Base-by-base conservation (phyloP, 1,284 basidiomycete genomes). In the Cutaneotrichosporon dermatis region DNA sequence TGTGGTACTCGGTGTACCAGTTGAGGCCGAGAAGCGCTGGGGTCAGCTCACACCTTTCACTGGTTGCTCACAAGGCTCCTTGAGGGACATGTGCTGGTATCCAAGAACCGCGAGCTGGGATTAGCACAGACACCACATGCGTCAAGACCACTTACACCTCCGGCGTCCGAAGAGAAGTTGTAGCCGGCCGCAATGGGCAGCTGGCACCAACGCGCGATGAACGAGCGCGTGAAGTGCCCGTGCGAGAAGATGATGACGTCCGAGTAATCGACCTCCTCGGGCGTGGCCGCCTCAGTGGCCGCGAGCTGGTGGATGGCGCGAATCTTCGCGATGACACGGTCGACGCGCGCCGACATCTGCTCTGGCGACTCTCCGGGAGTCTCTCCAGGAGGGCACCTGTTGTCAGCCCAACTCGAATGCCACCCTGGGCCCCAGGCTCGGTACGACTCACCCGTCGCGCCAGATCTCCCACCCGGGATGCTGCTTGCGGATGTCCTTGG, bases 401-500 rank as follows among this genome's bases (percentile, higher is more conserved):
- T 44, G 45, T 35, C 10, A 43, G 39, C 50, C 5, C 43, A 7
- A 16, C 44, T n/a, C n/a, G n/a, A n/a, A 33, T n/a, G n/a, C n/a
- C n/a, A n/a, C n/a, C n/a, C n/a, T n/a, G n/a, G n/a, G n/a, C n/a
- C n/a, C n/a, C n/a, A n/a, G n/a, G n/a, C n/a, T n/a, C n/a, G n/a
- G n/a, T n/a, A n/a, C n/a, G n/a, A 76, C 81, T 55, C 72, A 87
- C 85, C 89, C 91, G 70, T 92, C 88, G 43, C 76, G 81, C 89
- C 90, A 95, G 69, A 94, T 92, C 35, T 75, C 73, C 90, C 90
- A 95, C 36, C 75, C 80, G 0, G 88, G 83, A 60, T 85, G 83
- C 48, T 77, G 80, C 57, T 82, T 81, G 62, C 86, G 80, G 68
- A 95, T 95, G 69, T 94, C 88, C 35, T 83, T 78, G 13, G 87